phyloP scores from a whole-genome alignment of 2,329 filamentous ascomycete genomes.

The Achaetomium macrosporum region DNA sequence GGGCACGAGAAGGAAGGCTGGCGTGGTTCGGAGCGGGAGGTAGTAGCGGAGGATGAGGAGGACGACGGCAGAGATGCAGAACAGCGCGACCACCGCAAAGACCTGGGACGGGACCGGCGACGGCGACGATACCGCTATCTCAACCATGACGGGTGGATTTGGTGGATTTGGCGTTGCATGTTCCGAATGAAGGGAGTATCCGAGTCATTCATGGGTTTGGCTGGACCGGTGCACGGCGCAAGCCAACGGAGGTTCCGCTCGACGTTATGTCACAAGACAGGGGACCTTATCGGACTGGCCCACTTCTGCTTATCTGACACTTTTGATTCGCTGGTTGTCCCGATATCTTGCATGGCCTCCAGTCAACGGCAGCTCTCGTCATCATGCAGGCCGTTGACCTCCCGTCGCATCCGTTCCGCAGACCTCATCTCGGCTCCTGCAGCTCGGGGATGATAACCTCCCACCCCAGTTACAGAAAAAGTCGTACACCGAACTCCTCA shows the following conservation, averaged over 20 bases:
- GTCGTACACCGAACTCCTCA: too few relatives aligned
- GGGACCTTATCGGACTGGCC: not conserved
- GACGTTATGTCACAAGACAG: not conserved
- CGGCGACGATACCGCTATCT: constrained; percentile 18
- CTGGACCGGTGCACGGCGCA: not conserved
- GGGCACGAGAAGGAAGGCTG: constrained; percentile 81
- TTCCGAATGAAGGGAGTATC: not conserved
- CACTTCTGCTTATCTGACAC: not conserved
- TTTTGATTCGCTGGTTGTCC: not conserved
- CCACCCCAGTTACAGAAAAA: too few relatives aligned
- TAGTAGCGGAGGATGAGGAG: constrained; percentile 84
- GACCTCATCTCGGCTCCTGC: too few relatives aligned
- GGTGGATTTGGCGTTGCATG: constrained; percentile 13
- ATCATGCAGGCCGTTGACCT: too few relatives aligned
- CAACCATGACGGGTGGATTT: constrained; percentile 15
- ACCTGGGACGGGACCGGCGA: constrained; percentile 72
- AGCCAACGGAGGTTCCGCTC: not conserved
- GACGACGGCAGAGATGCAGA: constrained; percentile 68
- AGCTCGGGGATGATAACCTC: too few relatives aligned
- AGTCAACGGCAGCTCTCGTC: too few relatives aligned
- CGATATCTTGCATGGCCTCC: too few relatives aligned
- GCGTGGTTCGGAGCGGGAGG: constrained; percentile 82
- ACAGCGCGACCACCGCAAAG: constrained; percentile 67
- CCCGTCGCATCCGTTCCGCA: too few relatives aligned
- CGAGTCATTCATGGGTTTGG: too few relatives aligned